phyloP scores from a whole-genome alignment of 306 rosid genomes.

The Lupinus albus region DNA sequence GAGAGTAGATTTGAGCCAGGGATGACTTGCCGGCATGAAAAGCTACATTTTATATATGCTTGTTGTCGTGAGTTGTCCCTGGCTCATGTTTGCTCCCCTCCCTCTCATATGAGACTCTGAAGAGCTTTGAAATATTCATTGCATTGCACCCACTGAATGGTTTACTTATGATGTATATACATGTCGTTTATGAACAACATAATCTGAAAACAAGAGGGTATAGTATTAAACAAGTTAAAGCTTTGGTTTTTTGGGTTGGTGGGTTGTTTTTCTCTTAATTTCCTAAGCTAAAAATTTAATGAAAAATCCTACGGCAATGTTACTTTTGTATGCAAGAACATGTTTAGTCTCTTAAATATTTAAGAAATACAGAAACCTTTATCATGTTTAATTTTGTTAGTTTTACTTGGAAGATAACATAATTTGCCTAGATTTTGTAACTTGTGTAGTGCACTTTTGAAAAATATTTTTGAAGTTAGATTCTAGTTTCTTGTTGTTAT shows the following conservation, averaged over 20 bases:
- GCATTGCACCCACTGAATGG: background rate
- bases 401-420: too few species aligned
- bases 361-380: too few species aligned
- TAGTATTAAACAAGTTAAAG: background rate
- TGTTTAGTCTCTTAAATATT: too few species aligned
- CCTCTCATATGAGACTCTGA: constrained; percentile 43
- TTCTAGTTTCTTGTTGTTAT: background rate
- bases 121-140: background rate
- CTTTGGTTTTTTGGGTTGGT: background rate
- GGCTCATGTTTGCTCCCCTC: constrained; percentile 39
- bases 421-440: too few species aligned
- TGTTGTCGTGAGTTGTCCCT: constrained; percentile 34
- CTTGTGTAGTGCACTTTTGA: background rate
- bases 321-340: too few species aligned
- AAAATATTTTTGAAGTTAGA: background rate
- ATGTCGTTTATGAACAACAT: background rate
- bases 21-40: constrained; percentile 43
- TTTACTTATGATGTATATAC: background rate
- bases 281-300: background rate
- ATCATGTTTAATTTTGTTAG: too few species aligned
- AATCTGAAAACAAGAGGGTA: background rate
- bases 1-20: constrained; percentile 43
- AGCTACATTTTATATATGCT: background rate
- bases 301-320: background rate
- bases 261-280: background rate